Conservation (phyloP, 1,139 yeast genomes). For the Hansenula lynferdii region DNA sequence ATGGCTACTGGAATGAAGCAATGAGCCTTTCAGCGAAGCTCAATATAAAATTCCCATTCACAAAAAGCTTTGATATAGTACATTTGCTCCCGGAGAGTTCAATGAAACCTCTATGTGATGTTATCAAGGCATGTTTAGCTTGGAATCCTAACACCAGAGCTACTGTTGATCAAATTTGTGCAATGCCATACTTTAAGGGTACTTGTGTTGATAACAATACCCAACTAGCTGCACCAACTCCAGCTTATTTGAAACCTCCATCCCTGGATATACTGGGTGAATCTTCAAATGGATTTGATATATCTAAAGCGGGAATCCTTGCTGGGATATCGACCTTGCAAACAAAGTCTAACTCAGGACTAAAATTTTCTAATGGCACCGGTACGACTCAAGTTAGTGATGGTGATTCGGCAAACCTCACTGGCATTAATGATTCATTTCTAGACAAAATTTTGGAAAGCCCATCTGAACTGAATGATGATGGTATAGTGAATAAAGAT, state of each 20-base stretch:
- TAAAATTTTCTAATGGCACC: background rate
- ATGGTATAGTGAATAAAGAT: background rate
- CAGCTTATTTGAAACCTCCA: background rate
- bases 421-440: background rate
- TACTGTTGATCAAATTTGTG: conserved; percentile 39
- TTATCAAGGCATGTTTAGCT: conserved; percentile 50
- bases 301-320: background rate
- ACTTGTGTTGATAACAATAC: conserved; percentile 28
- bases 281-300: background rate
- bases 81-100: conserved; percentile 35
- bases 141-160: conserved; percentile 64
- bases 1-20: conserved; percentile 70
- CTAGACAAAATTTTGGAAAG: background rate
- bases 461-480: background rate
- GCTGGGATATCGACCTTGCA: conserved; percentile 2
- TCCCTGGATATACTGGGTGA: conserved; percentile 1
- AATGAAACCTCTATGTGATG: conserved; percentile 37
- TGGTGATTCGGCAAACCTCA: background rate
- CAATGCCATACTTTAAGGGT: conserved; percentile 48
- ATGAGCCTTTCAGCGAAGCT: conserved; percentile 39
- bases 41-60: conserved; percentile 45
- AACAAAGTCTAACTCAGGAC: background rate
- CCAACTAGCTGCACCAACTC: background rate
- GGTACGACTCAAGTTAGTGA: background rate
- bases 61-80: conserved; percentile 34